A percentile compares a stretch with the other conserved stretches of the same genome.
These are phyloP conservation scores for Melastoma malabathricum DNA, from an alignment of 345 rosid genomes.

Conservation along the genomic window DNA sequence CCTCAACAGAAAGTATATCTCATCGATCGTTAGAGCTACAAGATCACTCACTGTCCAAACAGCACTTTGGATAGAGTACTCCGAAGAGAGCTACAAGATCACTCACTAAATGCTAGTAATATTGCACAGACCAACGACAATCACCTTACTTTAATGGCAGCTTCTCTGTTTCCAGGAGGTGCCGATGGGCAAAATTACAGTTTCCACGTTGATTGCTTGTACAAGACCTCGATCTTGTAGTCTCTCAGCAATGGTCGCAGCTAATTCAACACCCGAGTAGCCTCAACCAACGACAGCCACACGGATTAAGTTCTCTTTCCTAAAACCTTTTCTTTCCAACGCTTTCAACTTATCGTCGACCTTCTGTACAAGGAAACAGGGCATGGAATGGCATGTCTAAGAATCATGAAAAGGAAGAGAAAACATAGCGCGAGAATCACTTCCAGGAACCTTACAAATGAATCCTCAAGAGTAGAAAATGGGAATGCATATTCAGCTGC, in stretches of 20 bases:
- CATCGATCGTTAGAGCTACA: background rate
- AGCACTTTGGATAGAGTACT: constrained; percentile 50
- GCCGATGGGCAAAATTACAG: constrained; percentile 65
- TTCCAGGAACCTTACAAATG: constrained; percentile 38
- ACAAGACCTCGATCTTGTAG: constrained; percentile 67
- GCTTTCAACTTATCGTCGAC: constrained; percentile 43
- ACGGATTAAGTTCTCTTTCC: constrained; percentile 32
- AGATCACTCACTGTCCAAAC: constrained; percentile 20
- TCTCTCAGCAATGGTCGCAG: constrained; percentile 90
- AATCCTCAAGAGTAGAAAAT: constrained; percentile 77
- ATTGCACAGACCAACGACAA: constrained; percentile 2
- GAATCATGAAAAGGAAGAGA: background rate
- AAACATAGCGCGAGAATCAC: background rate
- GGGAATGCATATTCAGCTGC: constrained; percentile 84
- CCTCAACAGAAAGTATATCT: no score
- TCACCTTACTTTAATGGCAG: constrained; percentile 58
- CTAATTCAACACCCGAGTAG: constrained; percentile 87
- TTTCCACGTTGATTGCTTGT: constrained; percentile 63
- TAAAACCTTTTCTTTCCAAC: constrained; percentile 62
- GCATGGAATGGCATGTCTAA: background rate
- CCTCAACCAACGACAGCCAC: constrained; percentile 94
- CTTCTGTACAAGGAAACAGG: constrained; percentile 37
- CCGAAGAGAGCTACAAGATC: constrained; percentile 70
- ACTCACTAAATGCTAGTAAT: no score
- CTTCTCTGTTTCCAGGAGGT: constrained; percentile 82